Percentiles rank a stretch among this genome's conserved stretches.
Evolutionary conservation across 371 early-diverging fungal genomes (phyloP).

Genomic region (Mucor circinelloides): DNA sequence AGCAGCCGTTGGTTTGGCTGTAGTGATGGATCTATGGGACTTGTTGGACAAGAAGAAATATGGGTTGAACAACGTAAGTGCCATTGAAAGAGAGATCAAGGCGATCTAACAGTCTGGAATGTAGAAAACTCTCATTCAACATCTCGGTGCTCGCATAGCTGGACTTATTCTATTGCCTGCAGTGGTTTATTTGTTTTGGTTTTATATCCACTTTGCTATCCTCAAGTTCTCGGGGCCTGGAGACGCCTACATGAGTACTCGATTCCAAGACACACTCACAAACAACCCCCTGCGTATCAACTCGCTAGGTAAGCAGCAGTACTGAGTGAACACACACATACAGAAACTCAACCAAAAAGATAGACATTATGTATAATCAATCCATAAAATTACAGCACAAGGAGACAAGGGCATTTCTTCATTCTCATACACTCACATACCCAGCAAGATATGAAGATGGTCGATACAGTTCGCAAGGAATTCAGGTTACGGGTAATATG

Average conservation of each 20-base stretch:
- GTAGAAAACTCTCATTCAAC: slow-evolving; percentile 30
- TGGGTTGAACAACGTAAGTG: slow-evolving; percentile 54
- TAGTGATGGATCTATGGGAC: slow-evolving; percentile 88
- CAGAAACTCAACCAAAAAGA: background rate
- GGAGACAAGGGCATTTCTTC: slow-evolving; percentile 68
- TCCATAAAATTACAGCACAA: slow-evolving; percentile 74
- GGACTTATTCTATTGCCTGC: slow-evolving; percentile 85
- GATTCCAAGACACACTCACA: slow-evolving; percentile 70
- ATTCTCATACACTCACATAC: slow-evolving; percentile 75
- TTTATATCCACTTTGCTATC: slow-evolving; percentile 87
- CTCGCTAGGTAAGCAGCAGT: background rate
- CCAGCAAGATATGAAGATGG: slow-evolving; percentile 90
- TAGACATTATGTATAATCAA: slow-evolving; percentile 75
- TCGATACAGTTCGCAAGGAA: slow-evolving; percentile 77
- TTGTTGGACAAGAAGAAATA: slow-evolving; percentile 66
- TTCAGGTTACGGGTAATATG: slow-evolving; percentile 81
- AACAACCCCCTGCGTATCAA: slow-evolving; percentile 1
- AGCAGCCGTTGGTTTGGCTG: slow-evolving; percentile 85
- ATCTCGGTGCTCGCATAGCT: slow-evolving; percentile 70
- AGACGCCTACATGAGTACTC: slow-evolving; percentile 86
- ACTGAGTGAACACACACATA: background rate
- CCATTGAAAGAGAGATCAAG: background rate
- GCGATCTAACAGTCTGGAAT: slow-evolving; percentile 57
- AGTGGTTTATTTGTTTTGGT: slow-evolving; percentile 79
- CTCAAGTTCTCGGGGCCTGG: slow-evolving; percentile 84